Evolutionary conservation across 768 basidiomycete species (phyloP).

Genomic region (Leccinum barrowsii): DNA sequence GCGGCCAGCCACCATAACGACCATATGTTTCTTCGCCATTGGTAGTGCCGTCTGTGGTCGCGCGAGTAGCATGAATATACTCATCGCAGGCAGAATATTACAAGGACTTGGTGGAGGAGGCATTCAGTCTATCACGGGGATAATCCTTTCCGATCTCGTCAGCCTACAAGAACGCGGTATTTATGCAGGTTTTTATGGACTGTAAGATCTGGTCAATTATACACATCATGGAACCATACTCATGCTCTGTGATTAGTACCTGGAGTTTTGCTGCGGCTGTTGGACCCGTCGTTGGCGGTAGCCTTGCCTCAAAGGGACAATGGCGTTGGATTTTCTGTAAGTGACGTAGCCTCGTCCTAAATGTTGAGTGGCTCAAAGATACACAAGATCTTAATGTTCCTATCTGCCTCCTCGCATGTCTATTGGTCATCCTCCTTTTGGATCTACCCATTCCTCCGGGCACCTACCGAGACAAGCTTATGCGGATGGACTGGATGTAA

Average conservation of each 20-base stretch:
- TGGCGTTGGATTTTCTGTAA: slow-evolving; percentile 45
- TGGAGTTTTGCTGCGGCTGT: slow-evolving; percentile 36
- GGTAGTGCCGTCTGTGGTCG: slow-evolving; percentile 43
- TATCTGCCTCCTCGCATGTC: slow-evolving; percentile 28
- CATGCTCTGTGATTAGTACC: slow-evolving; percentile 5
- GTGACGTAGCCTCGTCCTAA: neutral
- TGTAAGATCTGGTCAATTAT: slow-evolving; percentile 20
- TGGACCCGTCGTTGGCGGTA: slow-evolving; percentile 37
- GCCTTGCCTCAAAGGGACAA: slow-evolving; percentile 26
- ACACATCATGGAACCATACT: neutral
- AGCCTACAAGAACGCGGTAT: slow-evolving; percentile 42
- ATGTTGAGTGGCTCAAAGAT: neutral
- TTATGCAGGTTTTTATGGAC: slow-evolving; percentile 35
- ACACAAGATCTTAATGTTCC: slow-evolving; percentile 40
- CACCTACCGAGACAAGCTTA: slow-evolving; percentile 33
- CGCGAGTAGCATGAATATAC: slow-evolving; percentile 37
- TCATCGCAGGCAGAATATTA: slow-evolving; percentile 41
- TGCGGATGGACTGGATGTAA: slow-evolving; percentile 43
- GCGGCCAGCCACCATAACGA: slow-evolving; percentile 27
- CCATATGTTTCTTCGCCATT: slow-evolving; percentile 36
- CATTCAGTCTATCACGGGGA: slow-evolving; percentile 36
- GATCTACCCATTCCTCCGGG: slow-evolving; percentile 34
- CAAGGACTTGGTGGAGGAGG: slow-evolving; percentile 42
- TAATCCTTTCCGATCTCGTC: slow-evolving; percentile 46
- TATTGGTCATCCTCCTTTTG: slow-evolving; percentile 30